Conservation (phyloP, 1,284 basidiomycete genomes). For the Boletus sp. region DNA sequence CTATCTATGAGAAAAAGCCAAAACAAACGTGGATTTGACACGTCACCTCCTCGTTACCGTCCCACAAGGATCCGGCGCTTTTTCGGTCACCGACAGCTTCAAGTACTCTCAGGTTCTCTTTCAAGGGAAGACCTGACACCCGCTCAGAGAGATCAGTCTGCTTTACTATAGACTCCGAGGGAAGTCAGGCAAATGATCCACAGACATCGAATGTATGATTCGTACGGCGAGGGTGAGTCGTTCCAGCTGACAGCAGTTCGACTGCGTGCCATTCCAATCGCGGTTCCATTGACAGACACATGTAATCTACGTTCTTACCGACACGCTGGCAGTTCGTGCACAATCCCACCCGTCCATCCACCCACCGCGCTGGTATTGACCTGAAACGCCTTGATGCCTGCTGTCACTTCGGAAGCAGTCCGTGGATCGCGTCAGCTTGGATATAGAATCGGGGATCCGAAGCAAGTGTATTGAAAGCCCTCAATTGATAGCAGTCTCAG, state of each 20-base stretch:
- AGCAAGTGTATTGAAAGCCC: too few relatives aligned
- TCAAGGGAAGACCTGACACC: conserved; percentile 82
- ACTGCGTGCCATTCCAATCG: conserved; percentile 10
- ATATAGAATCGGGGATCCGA: too few relatives aligned
- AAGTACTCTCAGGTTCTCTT: conserved; percentile 66
- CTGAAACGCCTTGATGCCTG: too few relatives aligned
- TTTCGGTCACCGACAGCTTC: conserved; percentile 46
- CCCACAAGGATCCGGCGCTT: conserved; percentile 61
- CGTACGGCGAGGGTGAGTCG: conserved; percentile 19
- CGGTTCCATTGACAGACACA: conserved; percentile 8
- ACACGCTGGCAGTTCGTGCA: conserved; percentile 16
- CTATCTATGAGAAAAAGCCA: conserved; percentile 17
- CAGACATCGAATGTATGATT: conserved; percentile 75
- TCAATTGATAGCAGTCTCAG: too few relatives aligned
- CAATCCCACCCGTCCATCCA: conserved; percentile 57
- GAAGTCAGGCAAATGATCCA: conserved; percentile 51
- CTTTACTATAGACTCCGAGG: conserved; percentile 1
- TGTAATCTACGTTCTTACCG: conserved; percentile 13
- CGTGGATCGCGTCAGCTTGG: too few relatives aligned
- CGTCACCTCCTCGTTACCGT: conserved; percentile 71
- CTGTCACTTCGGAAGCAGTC: too few relatives aligned
- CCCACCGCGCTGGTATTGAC: conserved; percentile 52
- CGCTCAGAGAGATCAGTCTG: conserved; percentile 50
- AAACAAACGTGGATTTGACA: background rate
- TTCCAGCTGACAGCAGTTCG: conserved; percentile 11